Evolutionary conservation across 1,284 basidiomycete species (phyloP).

Genomic region (Apiotrichum siamense): DNA sequence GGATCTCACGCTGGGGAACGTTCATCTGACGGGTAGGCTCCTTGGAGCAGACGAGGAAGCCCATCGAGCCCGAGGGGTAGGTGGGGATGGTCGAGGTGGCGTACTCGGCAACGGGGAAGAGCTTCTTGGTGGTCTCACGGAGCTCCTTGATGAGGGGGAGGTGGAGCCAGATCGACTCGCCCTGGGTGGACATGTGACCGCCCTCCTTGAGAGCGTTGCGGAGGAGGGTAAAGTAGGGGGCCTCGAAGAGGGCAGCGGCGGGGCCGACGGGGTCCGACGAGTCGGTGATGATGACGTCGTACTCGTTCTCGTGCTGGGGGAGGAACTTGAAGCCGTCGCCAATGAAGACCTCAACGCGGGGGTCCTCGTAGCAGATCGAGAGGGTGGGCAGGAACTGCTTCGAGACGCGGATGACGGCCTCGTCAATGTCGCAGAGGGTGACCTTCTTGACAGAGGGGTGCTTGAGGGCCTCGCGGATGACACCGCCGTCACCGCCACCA

Average conservation of each 20-base stretch:
- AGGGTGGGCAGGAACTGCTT: conserved; percentile 91
- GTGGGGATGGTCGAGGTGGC: conserved; percentile 97
- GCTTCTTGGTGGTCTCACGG: conserved; percentile 61
- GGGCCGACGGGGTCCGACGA: conserved; percentile 98
- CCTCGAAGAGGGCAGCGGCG: conserved; percentile 89
- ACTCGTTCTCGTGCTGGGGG: conserved; percentile 76
- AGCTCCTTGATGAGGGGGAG: conserved; percentile 79
- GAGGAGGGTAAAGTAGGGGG: conserved; percentile 93
- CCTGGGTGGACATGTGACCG: conserved; percentile 93
- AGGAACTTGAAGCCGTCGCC: conserved; percentile 98
- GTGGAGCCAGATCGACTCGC: conserved; percentile 94
- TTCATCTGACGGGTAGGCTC: conserved; percentile 63
- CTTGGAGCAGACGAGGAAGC: conserved; percentile 87
- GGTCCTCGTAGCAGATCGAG: conserved; percentile 75
- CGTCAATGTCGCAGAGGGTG: conserved; percentile 96
- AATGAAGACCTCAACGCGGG: conserved; percentile 80
- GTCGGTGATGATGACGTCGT: conserved; percentile 98
- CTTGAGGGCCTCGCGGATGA: conserved; percentile 95
- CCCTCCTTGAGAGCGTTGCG: conserved; percentile 82
- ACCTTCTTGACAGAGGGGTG: conserved; percentile 87
- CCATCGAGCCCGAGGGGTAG: conserved; percentile 95
- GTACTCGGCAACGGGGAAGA: conserved; percentile 85
- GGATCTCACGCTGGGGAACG: conserved; percentile 63
- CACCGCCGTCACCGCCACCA: conserved; percentile 92
- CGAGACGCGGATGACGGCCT: conserved; percentile 93